A percentile compares a stretch with the other conserved stretches of the same genome.
These are phyloP conservation scores for Monilinia fructicola DNA, from an alignment of 2,329 filamentous ascomycete genomes.

Conservation along the genomic window DNA sequence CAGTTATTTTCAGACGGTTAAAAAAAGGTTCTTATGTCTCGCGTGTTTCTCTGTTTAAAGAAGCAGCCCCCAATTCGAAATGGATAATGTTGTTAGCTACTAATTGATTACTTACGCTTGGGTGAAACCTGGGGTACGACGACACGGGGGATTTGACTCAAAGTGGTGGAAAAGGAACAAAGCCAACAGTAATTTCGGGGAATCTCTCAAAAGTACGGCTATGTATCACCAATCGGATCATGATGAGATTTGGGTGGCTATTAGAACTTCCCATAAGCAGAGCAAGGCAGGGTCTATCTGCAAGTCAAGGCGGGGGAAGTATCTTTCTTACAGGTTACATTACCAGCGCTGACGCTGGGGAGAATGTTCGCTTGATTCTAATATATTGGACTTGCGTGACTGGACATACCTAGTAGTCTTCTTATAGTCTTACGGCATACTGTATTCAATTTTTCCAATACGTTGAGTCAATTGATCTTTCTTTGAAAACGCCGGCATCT, in stretches of 20 bases:
- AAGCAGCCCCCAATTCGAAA: neutral
- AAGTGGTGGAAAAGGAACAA: neutral
- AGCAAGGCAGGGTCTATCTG: slow-evolving; percentile 13
- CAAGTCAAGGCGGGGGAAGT: slow-evolving; percentile 9
- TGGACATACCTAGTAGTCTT: neutral
- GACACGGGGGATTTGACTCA: neutral
- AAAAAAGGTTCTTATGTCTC: neutral
- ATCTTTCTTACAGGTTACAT: neutral
- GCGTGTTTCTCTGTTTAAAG: neutral
- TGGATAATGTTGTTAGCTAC: neutral
- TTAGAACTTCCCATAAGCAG: slow-evolving; percentile 9
- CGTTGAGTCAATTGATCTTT: too few relatives aligned
- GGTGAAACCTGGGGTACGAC: slow-evolving; percentile 16
- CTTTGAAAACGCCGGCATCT: neutral
- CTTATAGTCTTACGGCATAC: slow-evolving; percentile 6
- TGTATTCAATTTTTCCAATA: neutral
- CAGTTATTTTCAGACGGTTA: slow-evolving; percentile 1
- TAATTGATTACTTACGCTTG: neutral
- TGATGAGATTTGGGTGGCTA: neutral
- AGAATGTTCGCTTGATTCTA: slow-evolving; percentile 4
- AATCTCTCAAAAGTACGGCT: neutral
- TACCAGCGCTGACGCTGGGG: neutral
- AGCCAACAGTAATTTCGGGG: slow-evolving; percentile 14
- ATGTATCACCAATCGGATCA: slow-evolving; percentile 16
- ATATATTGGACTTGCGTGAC: neutral